Conservation (phyloP, 352 stramenopile genomes). For the Halophytophthora polymorphica region DNA sequence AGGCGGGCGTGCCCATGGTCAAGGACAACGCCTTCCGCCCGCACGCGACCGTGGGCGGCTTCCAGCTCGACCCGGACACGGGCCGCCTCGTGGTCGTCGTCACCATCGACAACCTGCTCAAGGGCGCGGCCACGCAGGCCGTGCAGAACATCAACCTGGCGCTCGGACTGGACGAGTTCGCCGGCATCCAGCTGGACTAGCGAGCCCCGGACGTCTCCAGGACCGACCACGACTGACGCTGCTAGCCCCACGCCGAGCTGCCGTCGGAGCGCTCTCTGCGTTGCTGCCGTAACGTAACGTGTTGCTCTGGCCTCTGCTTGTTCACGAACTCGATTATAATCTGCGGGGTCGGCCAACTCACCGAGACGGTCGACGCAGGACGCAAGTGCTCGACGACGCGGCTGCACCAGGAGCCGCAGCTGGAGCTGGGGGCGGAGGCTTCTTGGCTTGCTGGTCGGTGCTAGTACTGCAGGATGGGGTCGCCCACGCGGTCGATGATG, state of each 20-base stretch:
- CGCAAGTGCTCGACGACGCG: too few species aligned
- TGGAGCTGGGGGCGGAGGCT: too few species aligned
- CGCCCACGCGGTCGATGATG: constrained; percentile 90
- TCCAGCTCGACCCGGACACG: constrained; percentile 85
- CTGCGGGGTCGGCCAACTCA: too few species aligned
- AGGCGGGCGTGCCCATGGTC: constrained; percentile 58
- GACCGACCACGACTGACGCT: too few species aligned
- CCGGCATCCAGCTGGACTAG: constrained; percentile 49
- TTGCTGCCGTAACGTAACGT: too few species aligned
- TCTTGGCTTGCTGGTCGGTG: too few species aligned
- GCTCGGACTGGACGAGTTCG: constrained; percentile 87
- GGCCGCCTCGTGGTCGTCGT: constrained; percentile 84
- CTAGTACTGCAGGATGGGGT: constrained; percentile 91
- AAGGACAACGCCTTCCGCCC: constrained; percentile 76
- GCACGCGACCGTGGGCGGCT: constrained; percentile 80
- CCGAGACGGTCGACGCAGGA: too few species aligned
- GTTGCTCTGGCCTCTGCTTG: too few species aligned
- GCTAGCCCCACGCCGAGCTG: too few species aligned
- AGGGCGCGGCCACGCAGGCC: constrained; percentile 91
- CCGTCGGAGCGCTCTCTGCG: too few species aligned
- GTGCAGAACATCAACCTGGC: constrained; percentile 95
- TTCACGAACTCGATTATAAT: too few species aligned
- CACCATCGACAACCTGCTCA: constrained; percentile 94
- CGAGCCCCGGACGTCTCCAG: constrained; percentile 8
- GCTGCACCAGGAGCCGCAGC: too few species aligned